Evolutionary conservation across 2,329 filamentous ascomycete genomes (phyloP), one percentile per base, ranked within the genome.

Genomic region (Calonectria pauciramosa): DNA sequence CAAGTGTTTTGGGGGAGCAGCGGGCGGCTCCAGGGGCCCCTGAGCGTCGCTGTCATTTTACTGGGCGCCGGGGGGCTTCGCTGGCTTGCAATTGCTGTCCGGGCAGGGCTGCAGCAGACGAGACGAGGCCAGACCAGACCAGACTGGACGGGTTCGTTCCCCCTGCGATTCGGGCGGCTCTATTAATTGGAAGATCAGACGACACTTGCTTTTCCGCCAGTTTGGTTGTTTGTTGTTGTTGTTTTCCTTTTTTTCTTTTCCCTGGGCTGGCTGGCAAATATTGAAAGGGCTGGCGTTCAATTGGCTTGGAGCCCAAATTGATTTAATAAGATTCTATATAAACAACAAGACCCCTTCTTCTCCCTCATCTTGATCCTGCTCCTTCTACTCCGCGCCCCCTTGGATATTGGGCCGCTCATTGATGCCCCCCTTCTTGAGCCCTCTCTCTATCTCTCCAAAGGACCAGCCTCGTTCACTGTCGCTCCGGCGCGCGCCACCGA

Each of bases 141-240:
- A n/a, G n/a, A n/a, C n/a, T n/a, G n/a, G n/a, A 44, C 41, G 41
- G 18, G 41, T 47, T 47, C 18, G 44, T 65, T 56, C 41, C 66
- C 56, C 65, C 32, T 47, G 65, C 47, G 36, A 54, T 47, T 64
- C 66, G 66, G 54, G 71, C 66, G 64, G 71, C 66, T 73, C 49
- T 70, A 60, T 60, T 60, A 56, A 66, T 59, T 11, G 47, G 14
- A 36, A 63, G 51, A 78, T 79, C 76, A 80, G 79, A 72, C 75
- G 78, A 80, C 73, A 73, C 72, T 74, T 75, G 68, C 70, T 64
- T 60, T 36, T 77, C 76, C 41, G 60, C 54, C 32, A 44, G 44
- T 54, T 14, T 34, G 32, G 18, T 64, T 23, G 16, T 64, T 28
- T 32, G 11, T 7, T 23, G 26, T 18, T 28, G 26, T 54, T 32